These are phyloP conservation scores for Neopestalotiopsis sp. DNA, from an alignment of 2,329 filamentous ascomycete species.

Conservation along the genomic window DNA sequence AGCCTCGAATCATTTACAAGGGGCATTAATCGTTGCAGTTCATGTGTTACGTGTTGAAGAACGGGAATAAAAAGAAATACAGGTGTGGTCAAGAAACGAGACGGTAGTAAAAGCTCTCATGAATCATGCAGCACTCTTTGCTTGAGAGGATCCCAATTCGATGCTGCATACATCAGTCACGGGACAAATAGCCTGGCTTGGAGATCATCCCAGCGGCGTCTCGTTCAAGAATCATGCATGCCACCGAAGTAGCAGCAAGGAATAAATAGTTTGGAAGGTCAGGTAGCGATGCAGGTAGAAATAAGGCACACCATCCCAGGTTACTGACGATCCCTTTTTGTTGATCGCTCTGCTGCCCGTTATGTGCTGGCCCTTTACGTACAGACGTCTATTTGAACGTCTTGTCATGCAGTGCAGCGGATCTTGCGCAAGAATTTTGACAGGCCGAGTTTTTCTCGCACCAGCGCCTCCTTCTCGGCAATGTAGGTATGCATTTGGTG, in stretches of 20 bases:
- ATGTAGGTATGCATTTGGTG: no score
- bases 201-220: neutral
- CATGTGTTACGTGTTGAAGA: neutral
- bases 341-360: neutral
- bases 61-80: no score
- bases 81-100: neutral
- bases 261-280: neutral
- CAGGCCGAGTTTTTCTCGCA: no score
- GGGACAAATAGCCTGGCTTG: neutral
- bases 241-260: neutral
- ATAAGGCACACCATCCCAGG: neutral
- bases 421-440: no score
- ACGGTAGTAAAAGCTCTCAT: neutral
- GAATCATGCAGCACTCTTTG: neutral
- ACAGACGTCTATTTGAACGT: neutral
- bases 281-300: conserved; percentile 1
- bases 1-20: no score
- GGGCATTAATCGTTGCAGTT: no score
- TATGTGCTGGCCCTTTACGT: neutral
- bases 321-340: neutral
- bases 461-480: no score
- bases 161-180: neutral
- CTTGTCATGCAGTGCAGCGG: no score
- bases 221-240: neutral
- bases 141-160: neutral